These are phyloP conservation scores for Fusarium luffae DNA, from an alignment of 2,329 filamentous ascomycete species.

Conservation along the genomic window DNA sequence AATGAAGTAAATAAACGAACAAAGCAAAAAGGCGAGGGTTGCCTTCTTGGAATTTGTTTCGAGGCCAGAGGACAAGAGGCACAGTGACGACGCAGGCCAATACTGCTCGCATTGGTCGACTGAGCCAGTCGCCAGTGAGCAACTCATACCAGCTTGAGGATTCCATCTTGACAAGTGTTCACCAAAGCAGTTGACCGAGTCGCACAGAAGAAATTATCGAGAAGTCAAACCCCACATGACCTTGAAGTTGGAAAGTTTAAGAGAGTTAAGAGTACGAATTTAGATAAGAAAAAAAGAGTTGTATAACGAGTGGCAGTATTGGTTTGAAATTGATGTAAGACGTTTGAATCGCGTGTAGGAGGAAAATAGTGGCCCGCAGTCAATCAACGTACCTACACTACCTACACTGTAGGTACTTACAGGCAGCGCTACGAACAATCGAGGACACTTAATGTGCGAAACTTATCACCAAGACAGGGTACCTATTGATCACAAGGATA, in stretches of 20 bases:
- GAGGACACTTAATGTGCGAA: neutral
- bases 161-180: slow-evolving; percentile 46
- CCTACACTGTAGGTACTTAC: slow-evolving; percentile 31
- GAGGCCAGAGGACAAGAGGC: slow-evolving; percentile 24
- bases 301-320: slow-evolving; percentile 5
- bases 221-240: neutral
- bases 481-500: neutral
- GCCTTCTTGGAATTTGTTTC: neutral
- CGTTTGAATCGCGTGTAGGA: slow-evolving; percentile 17
- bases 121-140: neutral
- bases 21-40: slow-evolving; percentile 13
- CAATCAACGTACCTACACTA: neutral
- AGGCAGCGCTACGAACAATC: neutral
- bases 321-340: slow-evolving; percentile 21
- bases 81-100: neutral
- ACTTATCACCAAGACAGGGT: neutral
- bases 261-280: neutral
- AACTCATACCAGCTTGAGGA: slow-evolving; percentile 3
- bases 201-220: neutral
- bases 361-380: slow-evolving; percentile 22
- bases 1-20: slow-evolving; percentile 27
- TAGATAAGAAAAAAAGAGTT: neutral
- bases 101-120: neutral
- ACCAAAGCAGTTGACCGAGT: neutral
- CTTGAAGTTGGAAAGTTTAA: neutral